A percentile compares a stretch with the other conserved stretches of the same genome.
phyloP scores from a whole-genome alignment of 2,329 filamentous ascomycete genomes.

The Sclerotinia borealis region DNA sequence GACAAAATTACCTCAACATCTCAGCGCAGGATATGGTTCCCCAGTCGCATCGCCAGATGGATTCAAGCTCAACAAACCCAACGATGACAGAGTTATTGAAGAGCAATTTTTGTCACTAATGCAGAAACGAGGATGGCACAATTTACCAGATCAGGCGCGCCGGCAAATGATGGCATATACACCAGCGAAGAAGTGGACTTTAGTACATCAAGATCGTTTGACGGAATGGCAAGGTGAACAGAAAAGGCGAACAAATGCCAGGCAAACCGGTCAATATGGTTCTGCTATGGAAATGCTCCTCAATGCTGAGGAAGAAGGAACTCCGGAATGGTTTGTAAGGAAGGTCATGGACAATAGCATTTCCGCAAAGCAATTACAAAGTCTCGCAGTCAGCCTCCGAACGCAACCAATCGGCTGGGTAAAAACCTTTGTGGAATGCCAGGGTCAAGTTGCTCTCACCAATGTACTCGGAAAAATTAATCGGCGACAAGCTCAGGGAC shows the following conservation, averaged over 20 bases:
- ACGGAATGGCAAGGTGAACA: slow-evolving; percentile 93
- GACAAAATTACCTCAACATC: slow-evolving; percentile 42
- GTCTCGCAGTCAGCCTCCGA: slow-evolving; percentile 86
- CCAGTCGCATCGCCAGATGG: slow-evolving; percentile 28
- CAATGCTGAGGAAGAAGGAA: slow-evolving; percentile 87
- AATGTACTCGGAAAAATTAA: slow-evolving; percentile 93
- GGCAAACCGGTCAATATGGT: slow-evolving; percentile 64
- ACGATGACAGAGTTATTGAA: slow-evolving; percentile 78
- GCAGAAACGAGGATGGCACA: slow-evolving; percentile 97
- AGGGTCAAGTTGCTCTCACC: slow-evolving; percentile 92
- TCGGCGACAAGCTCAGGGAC: slow-evolving; percentile 69
- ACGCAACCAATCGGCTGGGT: slow-evolving; percentile 99
- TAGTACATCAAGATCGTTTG: slow-evolving; percentile 90
- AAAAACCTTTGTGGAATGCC: slow-evolving; percentile 90
- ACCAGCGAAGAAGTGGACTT: slow-evolving; percentile 91
- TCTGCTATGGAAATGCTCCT: slow-evolving; percentile 63
- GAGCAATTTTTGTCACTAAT: slow-evolving; percentile 89
- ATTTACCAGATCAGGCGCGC: slow-evolving; percentile 87
- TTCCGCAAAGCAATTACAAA: slow-evolving; percentile 83
- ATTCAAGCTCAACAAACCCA: slow-evolving; percentile 63
- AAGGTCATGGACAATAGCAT: slow-evolving; percentile 95
- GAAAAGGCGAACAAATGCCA: slow-evolving; percentile 72
- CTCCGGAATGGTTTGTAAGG: slow-evolving; percentile 96
- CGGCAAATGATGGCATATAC: slow-evolving; percentile 96
- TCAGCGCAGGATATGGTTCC: slow-evolving; percentile 21